A percentile compares a stretch with the other conserved stretches of the same genome.
phyloP scores from a whole-genome alignment of 2,329 filamentous ascomycete genomes.

The Lecanicillium sp. region DNA sequence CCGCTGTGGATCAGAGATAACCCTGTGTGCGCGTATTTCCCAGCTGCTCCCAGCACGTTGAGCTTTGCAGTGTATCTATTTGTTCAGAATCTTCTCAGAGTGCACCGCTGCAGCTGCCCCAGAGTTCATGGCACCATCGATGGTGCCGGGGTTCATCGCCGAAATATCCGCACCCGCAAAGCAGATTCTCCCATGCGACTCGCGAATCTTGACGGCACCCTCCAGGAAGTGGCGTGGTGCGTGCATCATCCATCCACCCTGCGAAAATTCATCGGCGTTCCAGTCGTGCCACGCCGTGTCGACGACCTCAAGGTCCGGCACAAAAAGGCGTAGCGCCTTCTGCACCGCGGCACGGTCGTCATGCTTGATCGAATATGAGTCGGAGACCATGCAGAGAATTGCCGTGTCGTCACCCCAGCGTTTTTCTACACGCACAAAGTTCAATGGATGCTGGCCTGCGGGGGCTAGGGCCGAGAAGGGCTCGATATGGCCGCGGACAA shows the following conservation, averaged over 20 bases:
- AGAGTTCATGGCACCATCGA: neutral
- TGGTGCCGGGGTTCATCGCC: neutral
- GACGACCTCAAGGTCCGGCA: neutral
- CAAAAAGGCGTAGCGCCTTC: neutral
- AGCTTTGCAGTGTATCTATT: too few species aligned
- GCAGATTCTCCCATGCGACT: neutral
- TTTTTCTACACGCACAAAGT: neutral
- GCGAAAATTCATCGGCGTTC: neutral
- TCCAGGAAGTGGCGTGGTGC: neutral
- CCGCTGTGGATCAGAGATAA: too few species aligned
- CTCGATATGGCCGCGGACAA: neutral
- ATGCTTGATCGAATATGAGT: neutral
- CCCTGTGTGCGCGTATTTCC: too few species aligned
- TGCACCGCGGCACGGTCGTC: neutral
- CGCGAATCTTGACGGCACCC: neutral
- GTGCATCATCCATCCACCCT: conserved; percentile 1
- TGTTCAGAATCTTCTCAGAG: neutral
- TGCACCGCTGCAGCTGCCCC: neutral
- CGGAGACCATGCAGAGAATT: neutral
- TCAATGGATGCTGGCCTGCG: neutral
- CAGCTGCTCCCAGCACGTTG: too few species aligned
- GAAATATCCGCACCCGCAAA: neutral
- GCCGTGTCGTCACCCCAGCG: neutral
- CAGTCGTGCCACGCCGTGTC: neutral
- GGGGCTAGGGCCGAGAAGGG: neutral